phyloP scores from a whole-genome alignment of 345 rosid species.

The Kernera saxatilis region DNA sequence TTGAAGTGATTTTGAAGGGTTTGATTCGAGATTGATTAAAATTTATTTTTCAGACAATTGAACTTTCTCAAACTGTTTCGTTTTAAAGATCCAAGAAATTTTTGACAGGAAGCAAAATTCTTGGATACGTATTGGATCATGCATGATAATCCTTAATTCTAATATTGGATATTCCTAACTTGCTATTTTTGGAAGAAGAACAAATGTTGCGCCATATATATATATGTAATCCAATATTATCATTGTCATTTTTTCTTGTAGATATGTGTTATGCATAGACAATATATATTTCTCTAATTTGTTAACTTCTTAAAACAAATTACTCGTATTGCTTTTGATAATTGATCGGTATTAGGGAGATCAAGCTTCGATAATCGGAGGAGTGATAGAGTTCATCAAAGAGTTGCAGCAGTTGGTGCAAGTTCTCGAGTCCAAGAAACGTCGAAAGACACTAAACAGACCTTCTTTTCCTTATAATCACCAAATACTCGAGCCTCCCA shows the following conservation, averaged over 20 bases:
- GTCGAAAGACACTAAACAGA: slow-evolving; percentile 67
- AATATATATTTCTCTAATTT: background rate
- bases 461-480: slow-evolving; percentile 33
- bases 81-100: background rate
- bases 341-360: slow-evolving; percentile 53
- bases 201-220: background rate
- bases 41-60: background rate
- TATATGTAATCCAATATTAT: background rate
- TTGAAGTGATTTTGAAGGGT: background rate
- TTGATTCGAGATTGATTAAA: background rate
- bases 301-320: background rate
- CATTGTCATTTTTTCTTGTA: background rate
- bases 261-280: background rate
- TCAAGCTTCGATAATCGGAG: slow-evolving; percentile 94
- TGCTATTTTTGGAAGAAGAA: background rate
- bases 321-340: background rate
- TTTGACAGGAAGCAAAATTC: background rate
- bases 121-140: background rate
- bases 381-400: slow-evolving; percentile 85
- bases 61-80: background rate
- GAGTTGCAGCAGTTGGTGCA: slow-evolving; percentile 79
- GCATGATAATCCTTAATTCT: background rate
- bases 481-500: slow-evolving; percentile 29
- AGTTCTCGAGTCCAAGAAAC: slow-evolving; percentile 82
- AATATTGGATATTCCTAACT: background rate